Evolutionary conservation across 257 asterid species (phyloP).

Genomic region (Solanum stenotomum): DNA sequence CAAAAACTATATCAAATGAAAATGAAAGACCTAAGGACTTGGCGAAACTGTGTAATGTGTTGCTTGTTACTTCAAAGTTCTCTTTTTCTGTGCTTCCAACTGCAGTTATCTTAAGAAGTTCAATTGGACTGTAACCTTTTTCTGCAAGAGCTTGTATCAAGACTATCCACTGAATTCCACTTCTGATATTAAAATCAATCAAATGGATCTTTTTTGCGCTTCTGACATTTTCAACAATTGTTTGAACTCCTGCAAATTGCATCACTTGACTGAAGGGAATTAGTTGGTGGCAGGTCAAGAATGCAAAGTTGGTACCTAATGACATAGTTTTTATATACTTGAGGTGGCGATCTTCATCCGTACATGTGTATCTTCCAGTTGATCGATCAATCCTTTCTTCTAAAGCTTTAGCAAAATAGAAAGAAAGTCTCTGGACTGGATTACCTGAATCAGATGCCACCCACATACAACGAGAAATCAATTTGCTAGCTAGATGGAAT

Average conservation of each 20-base stretch:
- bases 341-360: not conserved
- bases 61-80: slow-evolving; percentile 33
- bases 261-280: slow-evolving; percentile 49
- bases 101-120: slow-evolving; percentile 41
- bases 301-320: slow-evolving; percentile 30
- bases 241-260: slow-evolving; percentile 51
- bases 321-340: slow-evolving; percentile 7
- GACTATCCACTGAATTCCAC: slow-evolving; percentile 58
- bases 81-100: slow-evolving; percentile 23
- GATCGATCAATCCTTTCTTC: slow-evolving; percentile 27
- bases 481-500: slow-evolving; percentile 26
- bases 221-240: slow-evolving; percentile 33
- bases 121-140: slow-evolving; percentile 2
- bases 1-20: slow-evolving; percentile 22
- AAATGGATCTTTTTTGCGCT: slow-evolving; percentile 35
- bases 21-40: slow-evolving; percentile 37
- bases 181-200: slow-evolving; percentile 57
- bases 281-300: slow-evolving; percentile 39
- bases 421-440: slow-evolving; percentile 47
- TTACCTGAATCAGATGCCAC: slow-evolving; percentile 31
- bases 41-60: slow-evolving; percentile 37
- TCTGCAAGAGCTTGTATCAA: slow-evolving; percentile 55
- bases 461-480: slow-evolving; percentile 29
- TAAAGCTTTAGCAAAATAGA: slow-evolving; percentile 44
- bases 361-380: slow-evolving; percentile 15